Evolutionary conservation across 345 rosid species (phyloP).

Genomic region (Dipteronia sinensis): DNA sequence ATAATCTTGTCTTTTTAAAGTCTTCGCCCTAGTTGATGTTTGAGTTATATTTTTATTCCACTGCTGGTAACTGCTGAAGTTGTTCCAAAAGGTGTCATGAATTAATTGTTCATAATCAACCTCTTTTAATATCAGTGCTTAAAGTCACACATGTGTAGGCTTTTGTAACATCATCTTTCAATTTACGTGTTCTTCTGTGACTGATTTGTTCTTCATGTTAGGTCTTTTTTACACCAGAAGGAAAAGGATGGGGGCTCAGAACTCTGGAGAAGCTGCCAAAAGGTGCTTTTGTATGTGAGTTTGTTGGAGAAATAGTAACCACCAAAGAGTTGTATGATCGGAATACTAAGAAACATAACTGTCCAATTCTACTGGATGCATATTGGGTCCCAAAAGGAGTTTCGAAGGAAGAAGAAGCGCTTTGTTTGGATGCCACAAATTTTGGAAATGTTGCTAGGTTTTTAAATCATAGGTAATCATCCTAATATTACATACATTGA

Average conservation of each 20-base stretch:
- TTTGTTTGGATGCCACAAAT: slow-evolving; percentile 72
- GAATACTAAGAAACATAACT: slow-evolving; percentile 43
- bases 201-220: slow-evolving; percentile 26
- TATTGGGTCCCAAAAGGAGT: slow-evolving; percentile 68
- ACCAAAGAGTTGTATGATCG: slow-evolving; percentile 63
- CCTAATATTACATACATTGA: background rate
- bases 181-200: background rate
- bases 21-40: background rate
- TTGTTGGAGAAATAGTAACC: slow-evolving; percentile 82
- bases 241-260: slow-evolving; percentile 92
- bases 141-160: background rate
- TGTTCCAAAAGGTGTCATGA: slow-evolving; percentile 4
- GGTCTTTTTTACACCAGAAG: slow-evolving; percentile 68
- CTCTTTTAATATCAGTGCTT: background rate
- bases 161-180: background rate
- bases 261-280: slow-evolving; percentile 62
- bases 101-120: background rate
- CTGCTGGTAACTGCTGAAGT: background rate
- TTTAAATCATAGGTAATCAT: slow-evolving; percentile 77
- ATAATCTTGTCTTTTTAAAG: slow-evolving; percentile 5
- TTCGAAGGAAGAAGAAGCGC: slow-evolving; percentile 64
- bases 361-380: slow-evolving; percentile 76
- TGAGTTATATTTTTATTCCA: background rate
- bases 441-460: slow-evolving; percentile 90
- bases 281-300: slow-evolving; percentile 88